Evolutionary conservation across 805 yeast genomes (phyloP).

Genomic region (Candida glaebosa): DNA sequence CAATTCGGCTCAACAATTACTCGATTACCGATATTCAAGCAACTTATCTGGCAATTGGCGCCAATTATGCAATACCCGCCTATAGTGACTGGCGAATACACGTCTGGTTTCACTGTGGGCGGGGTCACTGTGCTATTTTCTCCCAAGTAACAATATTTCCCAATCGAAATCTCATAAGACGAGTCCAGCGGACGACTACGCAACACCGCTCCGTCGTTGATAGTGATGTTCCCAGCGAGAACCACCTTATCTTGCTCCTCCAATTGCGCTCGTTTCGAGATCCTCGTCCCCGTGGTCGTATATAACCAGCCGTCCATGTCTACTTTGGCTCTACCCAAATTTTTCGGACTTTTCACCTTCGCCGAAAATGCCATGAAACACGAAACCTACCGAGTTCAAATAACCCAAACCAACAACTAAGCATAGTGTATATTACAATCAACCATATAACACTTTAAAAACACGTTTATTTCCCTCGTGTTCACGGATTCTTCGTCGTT

Average conservation of each 20-base stretch:
- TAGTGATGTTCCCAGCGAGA: constrained; percentile 2
- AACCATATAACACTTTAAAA: too few species aligned
- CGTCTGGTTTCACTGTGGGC: constrained; percentile 11
- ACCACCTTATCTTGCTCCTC: neutral
- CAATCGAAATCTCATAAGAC: constrained; percentile 32
- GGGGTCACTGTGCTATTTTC: constrained; percentile 18
- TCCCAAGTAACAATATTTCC: constrained; percentile 44
- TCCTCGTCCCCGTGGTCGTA: constrained; percentile 2
- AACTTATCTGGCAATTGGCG: constrained; percentile 23
- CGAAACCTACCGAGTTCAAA: neutral
- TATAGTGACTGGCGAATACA: constrained; percentile 29
- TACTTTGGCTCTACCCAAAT: neutral
- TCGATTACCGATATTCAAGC: constrained; percentile 45
- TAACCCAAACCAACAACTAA: neutral
- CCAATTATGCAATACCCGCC: constrained; percentile 50
- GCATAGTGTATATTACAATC: too few species aligned
- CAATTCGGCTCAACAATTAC: constrained; percentile 46
- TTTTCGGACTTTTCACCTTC: neutral
- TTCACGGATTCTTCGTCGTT: too few species aligned
- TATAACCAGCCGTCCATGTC: constrained; percentile 1
- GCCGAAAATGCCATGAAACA: neutral
- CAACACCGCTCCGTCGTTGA: neutral
- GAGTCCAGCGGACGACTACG: neutral
- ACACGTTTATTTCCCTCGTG: too few species aligned
- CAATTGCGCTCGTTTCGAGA: constrained; percentile 1